Conservation (phyloP, 2,329 filamentous ascomycete species). For the Arthroderma sp. region DNA sequence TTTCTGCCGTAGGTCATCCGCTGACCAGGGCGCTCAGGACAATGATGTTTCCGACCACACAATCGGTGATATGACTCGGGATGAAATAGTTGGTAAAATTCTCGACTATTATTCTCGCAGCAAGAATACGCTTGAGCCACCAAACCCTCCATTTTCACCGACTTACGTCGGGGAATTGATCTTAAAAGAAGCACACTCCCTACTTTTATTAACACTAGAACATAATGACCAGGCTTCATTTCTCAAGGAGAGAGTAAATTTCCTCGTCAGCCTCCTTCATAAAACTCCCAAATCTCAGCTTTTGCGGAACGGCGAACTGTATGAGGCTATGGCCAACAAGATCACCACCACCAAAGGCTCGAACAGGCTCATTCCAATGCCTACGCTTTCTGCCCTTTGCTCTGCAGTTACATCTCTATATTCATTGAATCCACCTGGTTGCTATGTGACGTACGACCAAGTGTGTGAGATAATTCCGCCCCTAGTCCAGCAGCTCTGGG, state of each 20-base stretch:
- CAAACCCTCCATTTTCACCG: conserved; percentile 45
- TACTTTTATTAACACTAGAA: conserved; percentile 22
- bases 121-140: conserved; percentile 55
- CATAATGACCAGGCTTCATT: conserved; percentile 23
- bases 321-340: conserved; percentile 20
- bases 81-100: conserved; percentile 47
- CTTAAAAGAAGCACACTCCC: conserved; percentile 43
- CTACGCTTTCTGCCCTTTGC: conserved; percentile 28
- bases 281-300: conserved; percentile 26
- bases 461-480: conserved; percentile 49
- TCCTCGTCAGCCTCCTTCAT: conserved; percentile 41
- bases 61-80: conserved; percentile 9
- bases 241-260: conserved; percentile 44
- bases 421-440: conserved; percentile 22
- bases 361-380: conserved; percentile 20
- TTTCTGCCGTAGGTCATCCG: conserved; percentile 27
- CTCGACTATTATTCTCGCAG: conserved; percentile 55
- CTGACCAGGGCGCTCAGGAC: background rate
- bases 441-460: conserved; percentile 33
- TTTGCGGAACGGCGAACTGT: conserved; percentile 23
- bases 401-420: conserved; percentile 36
- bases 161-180: conserved; percentile 48
- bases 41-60: background rate
- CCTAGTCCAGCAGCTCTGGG: conserved; percentile 64
- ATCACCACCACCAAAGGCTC: conserved; percentile 12